Evolutionary conservation across 257 asterid genomes (phyloP).

Genomic region (Echites panduratus): DNA sequence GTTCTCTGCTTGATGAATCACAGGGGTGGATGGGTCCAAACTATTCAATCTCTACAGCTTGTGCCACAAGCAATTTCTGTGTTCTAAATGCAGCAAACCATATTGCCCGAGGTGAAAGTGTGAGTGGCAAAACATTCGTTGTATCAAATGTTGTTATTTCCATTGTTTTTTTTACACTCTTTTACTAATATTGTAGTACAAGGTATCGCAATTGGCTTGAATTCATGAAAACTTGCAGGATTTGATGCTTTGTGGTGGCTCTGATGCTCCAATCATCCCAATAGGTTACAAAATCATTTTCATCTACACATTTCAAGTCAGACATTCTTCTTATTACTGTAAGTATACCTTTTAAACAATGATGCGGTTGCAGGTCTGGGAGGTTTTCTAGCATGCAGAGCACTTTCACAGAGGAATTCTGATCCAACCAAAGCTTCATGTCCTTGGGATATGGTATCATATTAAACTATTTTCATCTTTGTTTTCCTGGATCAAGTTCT

Average conservation of each 20-base stretch:
- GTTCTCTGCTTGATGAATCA: neutral
- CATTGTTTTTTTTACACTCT: neutral
- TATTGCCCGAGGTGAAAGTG: constrained; percentile 38
- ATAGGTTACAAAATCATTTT: constrained; percentile 23
- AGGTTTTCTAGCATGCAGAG: constrained; percentile 43
- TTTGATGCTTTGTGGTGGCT: constrained; percentile 50
- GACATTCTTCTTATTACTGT: neutral
- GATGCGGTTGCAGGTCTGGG: constrained; percentile 31
- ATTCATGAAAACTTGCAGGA: constrained; percentile 24
- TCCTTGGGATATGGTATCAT: constrained; percentile 40
- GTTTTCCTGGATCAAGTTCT: neutral
- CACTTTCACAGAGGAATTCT: constrained; percentile 33
- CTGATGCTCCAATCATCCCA: constrained; percentile 41
- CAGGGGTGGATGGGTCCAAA: constrained; percentile 61
- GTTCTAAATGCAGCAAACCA: constrained; percentile 40
- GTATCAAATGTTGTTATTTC: neutral
- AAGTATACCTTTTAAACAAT: neutral
- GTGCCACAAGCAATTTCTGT: constrained; percentile 49
- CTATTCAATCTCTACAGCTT: constrained; percentile 50
- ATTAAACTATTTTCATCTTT: neutral
- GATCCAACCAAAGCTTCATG: constrained; percentile 46
- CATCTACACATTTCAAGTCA: neutral
- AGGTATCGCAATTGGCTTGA: neutral
- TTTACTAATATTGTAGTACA: neutral
- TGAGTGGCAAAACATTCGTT: constrained; percentile 23